Base-by-base conservation (phyloP, 352 stramenopile species). In the Pythium utonaiense region DNA sequence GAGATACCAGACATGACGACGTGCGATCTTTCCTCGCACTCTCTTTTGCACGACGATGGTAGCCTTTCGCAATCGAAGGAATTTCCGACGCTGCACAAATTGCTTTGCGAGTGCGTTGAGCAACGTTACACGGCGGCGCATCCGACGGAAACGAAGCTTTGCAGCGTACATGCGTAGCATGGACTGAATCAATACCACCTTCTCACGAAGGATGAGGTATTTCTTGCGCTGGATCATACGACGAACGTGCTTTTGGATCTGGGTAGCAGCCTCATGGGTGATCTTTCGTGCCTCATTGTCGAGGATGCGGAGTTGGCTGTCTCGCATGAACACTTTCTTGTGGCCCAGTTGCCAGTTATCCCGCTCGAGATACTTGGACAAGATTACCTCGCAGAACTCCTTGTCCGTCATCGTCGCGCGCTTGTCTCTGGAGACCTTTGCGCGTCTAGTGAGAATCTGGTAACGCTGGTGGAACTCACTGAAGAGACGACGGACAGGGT, bases 331-430 rank as follows among this genome's bases (percentile, higher is more conserved):
- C 0, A 96, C 86, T 51, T 96, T 96, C 57, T 93, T 92, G 73
- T 96, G 81, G 17, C 86, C 86, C 14, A 96, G 61, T 51, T 96
- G 86, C 86, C 86, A 96, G 57, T 93, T 96, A 38, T 93, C 81
- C 24, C 86, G 83, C 25, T 82, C 73, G 25, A 96, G 74, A 30
- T 71, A 64, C 44, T 87, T 86, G 6, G 74, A 75, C 51, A 96
- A 60, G 25, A 96, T 96, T 41, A 93, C 70, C 65, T 94, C 83
- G 45, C 84, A 96, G 12, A 80, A 90, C 9, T 90, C 77, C 63
- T 89, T 92, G 56, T 93, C 76, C 1, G 75, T 87, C 73, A 87
- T 82, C 0, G 49, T 67, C 0, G 47, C 59, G 1, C 75, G 72
- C 40, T 89, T 83, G 7, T 77, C 68, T 58, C 83, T 81, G 9